Base-by-base conservation (phyloP, 495 filamentous ascomycete species). In the Chlorociboria aeruginascens region DNA sequence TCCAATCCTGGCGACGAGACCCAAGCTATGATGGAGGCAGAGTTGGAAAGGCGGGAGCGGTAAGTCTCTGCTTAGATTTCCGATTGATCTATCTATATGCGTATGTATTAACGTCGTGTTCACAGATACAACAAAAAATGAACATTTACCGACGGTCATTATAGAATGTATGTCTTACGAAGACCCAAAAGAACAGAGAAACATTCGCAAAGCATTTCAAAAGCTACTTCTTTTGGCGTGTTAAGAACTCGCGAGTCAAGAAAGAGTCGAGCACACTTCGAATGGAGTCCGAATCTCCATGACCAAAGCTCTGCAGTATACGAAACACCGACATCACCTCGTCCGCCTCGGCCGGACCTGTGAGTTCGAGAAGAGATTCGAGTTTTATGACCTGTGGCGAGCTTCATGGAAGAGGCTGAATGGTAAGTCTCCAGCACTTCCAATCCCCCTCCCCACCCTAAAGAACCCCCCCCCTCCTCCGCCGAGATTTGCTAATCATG, bases 391-490 rank as follows among this genome's bases (percentile, higher is more conserved):
- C 45, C 32, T 47, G 32, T 32, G 39, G 20, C 30, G 30, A 43
- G 50, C 38, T 43, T 53, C 29, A 43, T 29, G 44, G 34, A 53
- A 53, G 40, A 48, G 38, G 38, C 38, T 53, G 14, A 53, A 47
- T 34, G 35, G 44, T 53, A 48, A 35, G 43, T 17, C 17, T 20
- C 25, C 14, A 8, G 12, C 20, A 16, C 31, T 46, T 12, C 17
- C 17, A 3, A 12, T 2, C 8, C 20, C 8, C 7, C 1, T 38
- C 3, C 25, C n/a, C n/a, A n/a, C n/a, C n/a, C n/a, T n/a, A n/a
- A 40, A 11, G 14, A 3, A 40, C 14, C 20, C 1, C 14, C 17
- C 37, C 13, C 17, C 13, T 40, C 20, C 20, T 13, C 1, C 1
- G 1, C 20, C 14, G 8, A 40, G 14, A 8, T 40, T 40, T 13